These are phyloP conservation scores for Wolfiporia cocos DNA, from an alignment of 1,284 basidiomycete species.

Conservation along the genomic window DNA sequence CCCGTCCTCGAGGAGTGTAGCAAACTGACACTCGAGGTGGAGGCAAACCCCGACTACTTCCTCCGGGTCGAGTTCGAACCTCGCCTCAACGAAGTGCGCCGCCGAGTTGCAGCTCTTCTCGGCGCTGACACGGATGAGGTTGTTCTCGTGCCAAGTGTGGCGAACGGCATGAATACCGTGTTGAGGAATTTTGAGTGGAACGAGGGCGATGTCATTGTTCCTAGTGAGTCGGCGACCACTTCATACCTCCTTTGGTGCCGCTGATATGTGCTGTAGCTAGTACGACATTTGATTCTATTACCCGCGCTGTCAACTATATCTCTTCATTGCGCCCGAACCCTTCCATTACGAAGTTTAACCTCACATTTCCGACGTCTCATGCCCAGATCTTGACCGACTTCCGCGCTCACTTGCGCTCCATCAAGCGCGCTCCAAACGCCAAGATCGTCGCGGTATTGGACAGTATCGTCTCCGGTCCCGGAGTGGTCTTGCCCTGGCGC, in stretches of 20 bases:
- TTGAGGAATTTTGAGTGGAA: constrained; percentile 55
- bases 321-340: neutral
- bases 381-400: neutral
- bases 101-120: constrained; percentile 50
- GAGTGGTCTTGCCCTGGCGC: constrained; percentile 71
- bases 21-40: constrained; percentile 38
- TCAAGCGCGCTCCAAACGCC: neutral
- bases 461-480: constrained; percentile 63
- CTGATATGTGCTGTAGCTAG: neutral
- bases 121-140: constrained; percentile 56
- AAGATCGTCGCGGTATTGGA: constrained; percentile 74
- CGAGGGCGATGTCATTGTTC: constrained; percentile 38
- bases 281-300: constrained; percentile 1
- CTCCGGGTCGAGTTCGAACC: constrained; percentile 32
- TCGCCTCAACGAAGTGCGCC: constrained; percentile 1
- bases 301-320: neutral
- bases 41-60: constrained; percentile 60
- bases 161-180: constrained; percentile 63
- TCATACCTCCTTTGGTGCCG: neutral
- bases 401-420: neutral
- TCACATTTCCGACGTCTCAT: neutral
- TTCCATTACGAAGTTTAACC: neutral
- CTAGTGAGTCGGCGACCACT: constrained; percentile 33
- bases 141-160: constrained; percentile 63
- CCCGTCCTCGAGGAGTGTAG: constrained; percentile 48